Evolutionary conservation across 2,329 filamentous ascomycete genomes (phyloP).

Genomic region (Cladobotryum protrusum): DNA sequence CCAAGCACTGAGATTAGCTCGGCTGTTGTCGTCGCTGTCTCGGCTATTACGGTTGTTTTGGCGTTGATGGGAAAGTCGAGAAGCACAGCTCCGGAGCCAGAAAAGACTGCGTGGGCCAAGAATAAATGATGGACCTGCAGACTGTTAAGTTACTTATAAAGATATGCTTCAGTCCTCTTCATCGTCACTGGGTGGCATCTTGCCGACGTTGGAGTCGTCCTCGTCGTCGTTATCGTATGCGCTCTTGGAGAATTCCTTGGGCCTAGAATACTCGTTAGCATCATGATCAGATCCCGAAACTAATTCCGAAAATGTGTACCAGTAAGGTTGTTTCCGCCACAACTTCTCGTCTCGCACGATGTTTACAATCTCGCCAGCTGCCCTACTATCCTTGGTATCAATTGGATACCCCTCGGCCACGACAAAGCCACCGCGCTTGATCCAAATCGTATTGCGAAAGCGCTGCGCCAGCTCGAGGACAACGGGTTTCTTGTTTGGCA

Average conservation of each 20-base stretch:
- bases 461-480: constrained; percentile 76
- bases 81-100: not conserved
- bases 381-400: constrained; percentile 66
- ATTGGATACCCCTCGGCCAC: constrained; percentile 64
- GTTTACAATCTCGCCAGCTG: constrained; percentile 86
- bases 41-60: constrained; percentile 60
- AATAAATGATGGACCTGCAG: constrained; percentile 23
- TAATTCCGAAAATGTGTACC: constrained; percentile 47
- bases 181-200: constrained; percentile 76
- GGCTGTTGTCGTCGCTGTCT: constrained; percentile 58
- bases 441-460: constrained; percentile 91
- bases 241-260: constrained; percentile 68
- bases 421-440: constrained; percentile 83
- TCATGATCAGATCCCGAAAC: not conserved
- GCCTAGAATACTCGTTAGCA: constrained; percentile 45
- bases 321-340: constrained; percentile 86
- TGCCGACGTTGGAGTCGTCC: constrained; percentile 73
- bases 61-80: constrained; percentile 52
- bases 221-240: constrained; percentile 67
- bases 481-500: constrained; percentile 59
- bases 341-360: constrained; percentile 84
- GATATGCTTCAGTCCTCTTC: constrained; percentile 12
- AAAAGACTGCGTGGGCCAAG: constrained; percentile 20
- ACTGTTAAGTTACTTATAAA: not conserved
- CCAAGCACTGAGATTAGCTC: constrained; percentile 63